Conservation (phyloP, 768 basidiomycete species). For the Fomitopsis pulvina region DNA sequence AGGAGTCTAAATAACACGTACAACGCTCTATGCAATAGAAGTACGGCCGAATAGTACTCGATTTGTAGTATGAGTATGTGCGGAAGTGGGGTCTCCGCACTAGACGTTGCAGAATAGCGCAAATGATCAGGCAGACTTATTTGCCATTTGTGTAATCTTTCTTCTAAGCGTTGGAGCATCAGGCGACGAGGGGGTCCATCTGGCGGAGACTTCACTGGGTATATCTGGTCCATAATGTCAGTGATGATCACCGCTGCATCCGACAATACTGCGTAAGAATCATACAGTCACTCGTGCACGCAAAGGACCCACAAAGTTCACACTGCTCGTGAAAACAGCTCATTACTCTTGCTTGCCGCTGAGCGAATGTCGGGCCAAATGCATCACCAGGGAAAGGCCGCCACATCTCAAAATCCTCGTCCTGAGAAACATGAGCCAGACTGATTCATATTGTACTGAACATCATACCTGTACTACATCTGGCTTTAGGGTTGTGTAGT, state of each 20-base stretch:
- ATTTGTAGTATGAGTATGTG: conserved; percentile 65
- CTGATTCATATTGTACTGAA: no score
- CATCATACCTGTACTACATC: conserved; percentile 46
- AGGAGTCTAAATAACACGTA: conserved; percentile 32
- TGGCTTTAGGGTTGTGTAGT: conserved; percentile 31
- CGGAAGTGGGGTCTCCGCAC: conserved; percentile 49
- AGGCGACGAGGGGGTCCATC: conserved; percentile 37
- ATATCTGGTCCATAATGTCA: conserved; percentile 58
- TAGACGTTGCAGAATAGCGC: conserved; percentile 50
- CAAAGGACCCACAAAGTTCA: conserved; percentile 44
- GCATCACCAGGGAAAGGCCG: conserved; percentile 36
- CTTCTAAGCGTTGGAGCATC: conserved; percentile 51
- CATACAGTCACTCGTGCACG: neutral
- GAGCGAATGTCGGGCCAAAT: conserved; percentile 31
- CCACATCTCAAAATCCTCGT: conserved; percentile 53
- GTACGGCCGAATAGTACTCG: conserved; percentile 69
- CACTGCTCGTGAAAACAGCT: conserved; percentile 50
- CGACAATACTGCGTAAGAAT: neutral
- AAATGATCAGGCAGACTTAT: conserved; percentile 59
- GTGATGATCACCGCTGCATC: conserved; percentile 57
- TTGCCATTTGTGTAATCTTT: conserved; percentile 68
- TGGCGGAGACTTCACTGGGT: conserved; percentile 55
- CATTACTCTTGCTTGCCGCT: conserved; percentile 43
- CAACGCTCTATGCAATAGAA: conserved; percentile 76
- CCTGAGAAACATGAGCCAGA: conserved; percentile 33